Base-by-base conservation (phyloP, 495 filamentous ascomycete species). In the Neurospora discreta region DNA sequence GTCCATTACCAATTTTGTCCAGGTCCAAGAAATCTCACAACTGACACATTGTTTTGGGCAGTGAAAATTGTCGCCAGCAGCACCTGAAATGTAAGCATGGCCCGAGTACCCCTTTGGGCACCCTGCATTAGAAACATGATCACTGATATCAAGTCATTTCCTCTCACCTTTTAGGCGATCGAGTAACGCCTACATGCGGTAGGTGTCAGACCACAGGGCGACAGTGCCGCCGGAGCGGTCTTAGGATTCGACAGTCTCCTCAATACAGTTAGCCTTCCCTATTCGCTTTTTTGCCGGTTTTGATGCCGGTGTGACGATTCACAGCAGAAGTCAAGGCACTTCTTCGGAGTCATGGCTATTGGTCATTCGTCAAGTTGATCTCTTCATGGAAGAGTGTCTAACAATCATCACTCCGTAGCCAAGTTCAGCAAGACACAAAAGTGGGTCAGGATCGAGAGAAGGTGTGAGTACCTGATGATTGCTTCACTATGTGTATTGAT, bases 1-100 rank as follows among this genome's bases (percentile, higher is more conserved):
- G 79, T 75, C 60, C 10, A n/a, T 13, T 44, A 1, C 20, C 69
- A 5, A 5, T 10, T 3, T 39, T 26, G 11, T 38, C 39, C 69
- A 38, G 38, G 1, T 15, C 41, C 36, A 58, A 11, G 10, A 38
- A 39, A 68, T 71, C 16, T 58, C 26, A 65, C 68, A 52, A 60
- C 69, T 71, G 52, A 77, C 33, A 65, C 30, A 65, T 33, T 33
- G 26, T 13, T 10, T 5, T n/a, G 71, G 58, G 73, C 70, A 84
- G 84, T 74, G 78, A 80, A 71, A 83, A 80, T 23, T 85, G 84
- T 71, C 81, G 84, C 67, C 78, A 83, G 72, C 79, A 82, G 73
- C 84, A 84, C 71, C 75, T 84, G 5, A 83, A 82, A 81, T 85
- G 84, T 84, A 39, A 73, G 76, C 40, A n/a, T 43, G 39, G 30